Base-by-base conservation (phyloP, 441 rosid species). In the Erodium trifolium region DNA sequence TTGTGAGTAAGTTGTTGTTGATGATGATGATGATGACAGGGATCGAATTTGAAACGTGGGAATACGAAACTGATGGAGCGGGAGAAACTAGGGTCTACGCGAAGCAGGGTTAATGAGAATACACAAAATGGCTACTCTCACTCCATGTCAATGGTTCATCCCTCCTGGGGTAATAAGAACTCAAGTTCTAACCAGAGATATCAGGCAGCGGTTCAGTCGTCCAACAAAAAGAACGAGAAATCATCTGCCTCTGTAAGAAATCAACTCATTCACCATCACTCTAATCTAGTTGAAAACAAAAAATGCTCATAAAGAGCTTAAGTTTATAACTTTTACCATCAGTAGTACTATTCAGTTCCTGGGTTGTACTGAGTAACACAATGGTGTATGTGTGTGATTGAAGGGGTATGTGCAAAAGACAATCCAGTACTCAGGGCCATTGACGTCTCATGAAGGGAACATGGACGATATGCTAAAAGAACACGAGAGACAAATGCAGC, bases 401-500 rank as follows among this genome's bases (percentile, higher is more conserved):
- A 23, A 92, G 99, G 91, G 79, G 4, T 82, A 82, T 35, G 80
- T 81, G 0, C 85, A 82, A 85, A 91, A 88, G 75, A 91, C 77
- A 79, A 87, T 92, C 63, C 88, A 91, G 35, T 91, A 73, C 76
- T 92, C 99, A 0, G 99, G 99, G 74, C 99, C 99, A 9, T 70
- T 94, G 82, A 83, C 91, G 84, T 90, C 97, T 72, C 88, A 91
- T 0, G 97, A 97, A 29, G 96, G 92, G 67, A 91, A 91, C 84
- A 83, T 90, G 5, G 97, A 94, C 4, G 97, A 92, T 37, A 75
- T 90, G 70, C 83, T 94, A 1, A 88, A 77, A 78, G 99, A 90
- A 65, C 99, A 94, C 64, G 99, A 92, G 79, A 90, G 91, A 75
- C 96, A 87, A 77, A 90, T 94, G 77, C 99, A 90, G 76, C 90